Conservation (phyloP, 2,329 filamentous ascomycete genomes). For the Sordariomycetes sp. region DNA sequence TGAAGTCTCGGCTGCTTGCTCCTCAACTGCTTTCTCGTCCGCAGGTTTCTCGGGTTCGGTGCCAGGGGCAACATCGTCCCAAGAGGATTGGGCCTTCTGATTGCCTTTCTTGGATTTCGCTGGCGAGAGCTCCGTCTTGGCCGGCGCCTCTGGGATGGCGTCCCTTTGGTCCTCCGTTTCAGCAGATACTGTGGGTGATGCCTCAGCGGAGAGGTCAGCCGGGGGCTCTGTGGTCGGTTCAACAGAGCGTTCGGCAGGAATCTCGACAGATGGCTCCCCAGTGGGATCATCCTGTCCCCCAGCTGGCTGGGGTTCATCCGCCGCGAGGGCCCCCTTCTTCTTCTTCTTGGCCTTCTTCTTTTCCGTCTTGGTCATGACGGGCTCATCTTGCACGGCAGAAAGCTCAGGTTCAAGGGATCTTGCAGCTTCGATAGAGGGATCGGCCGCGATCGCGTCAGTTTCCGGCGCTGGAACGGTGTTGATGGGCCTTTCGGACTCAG, state of each 20-base stretch:
- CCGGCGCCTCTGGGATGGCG: neutral
- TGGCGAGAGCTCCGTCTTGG: constrained; percentile 5
- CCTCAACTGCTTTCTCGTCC: neutral
- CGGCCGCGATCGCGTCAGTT: neutral
- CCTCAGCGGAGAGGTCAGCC: neutral
- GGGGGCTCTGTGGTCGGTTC: neutral
- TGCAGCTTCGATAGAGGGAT: neutral
- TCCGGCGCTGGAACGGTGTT: neutral
- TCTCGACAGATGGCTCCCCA: constrained; percentile 6
- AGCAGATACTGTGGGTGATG: constrained; percentile 5
- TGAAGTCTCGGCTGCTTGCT: neutral
- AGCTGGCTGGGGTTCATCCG: neutral
- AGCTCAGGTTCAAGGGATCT: neutral
- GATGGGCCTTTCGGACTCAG: neutral
- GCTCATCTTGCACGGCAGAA: neutral
- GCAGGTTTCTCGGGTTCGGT: neutral
- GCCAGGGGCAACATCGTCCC: neutral
- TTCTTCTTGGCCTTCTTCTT: constrained; percentile 1
- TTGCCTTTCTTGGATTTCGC: constrained; percentile 15
- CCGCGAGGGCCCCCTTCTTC: neutral
- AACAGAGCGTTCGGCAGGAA: neutral
- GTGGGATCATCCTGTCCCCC: constrained; percentile 2
- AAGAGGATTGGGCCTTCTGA: neutral
- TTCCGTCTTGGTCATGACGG: neutral
- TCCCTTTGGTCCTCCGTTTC: constrained; percentile 4